These are phyloP conservation scores for Amanita thiersii DNA, from an alignment of 768 basidiomycete species.

Conservation along the genomic window DNA sequence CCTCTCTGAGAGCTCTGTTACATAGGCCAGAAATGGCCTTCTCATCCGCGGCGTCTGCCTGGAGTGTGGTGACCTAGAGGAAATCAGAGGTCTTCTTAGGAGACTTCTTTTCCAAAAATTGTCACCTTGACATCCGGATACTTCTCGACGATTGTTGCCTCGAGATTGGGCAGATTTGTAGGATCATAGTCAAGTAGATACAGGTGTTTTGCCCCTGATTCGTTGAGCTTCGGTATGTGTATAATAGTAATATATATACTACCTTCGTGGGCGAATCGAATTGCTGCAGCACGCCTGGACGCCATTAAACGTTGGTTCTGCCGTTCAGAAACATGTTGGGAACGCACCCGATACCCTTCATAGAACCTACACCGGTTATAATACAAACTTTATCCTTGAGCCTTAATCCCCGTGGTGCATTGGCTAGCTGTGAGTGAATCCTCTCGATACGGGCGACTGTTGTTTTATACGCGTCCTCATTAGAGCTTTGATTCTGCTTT, in stretches of 20 bases:
- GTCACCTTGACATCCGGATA: constrained; percentile 78
- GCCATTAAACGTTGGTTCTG: constrained; percentile 4
- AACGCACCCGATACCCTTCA: constrained; percentile 82
- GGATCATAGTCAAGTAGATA: constrained; percentile 68
- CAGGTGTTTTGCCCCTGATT: constrained; percentile 63
- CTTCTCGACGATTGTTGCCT: constrained; percentile 51
- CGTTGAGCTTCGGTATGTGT: constrained; percentile 6
- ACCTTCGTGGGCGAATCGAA: constrained; percentile 81
- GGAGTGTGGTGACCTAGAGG: constrained; percentile 60
- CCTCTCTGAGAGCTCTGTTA: constrained; percentile 64
- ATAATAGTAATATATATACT: constrained; percentile 4
- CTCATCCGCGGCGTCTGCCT: constrained; percentile 83
- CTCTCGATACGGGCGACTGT: constrained; percentile 60
- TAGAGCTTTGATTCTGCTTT: constrained; percentile 15
- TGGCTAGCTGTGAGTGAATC: constrained; percentile 60
- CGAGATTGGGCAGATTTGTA: constrained; percentile 62
- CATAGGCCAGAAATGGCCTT: constrained; percentile 59
- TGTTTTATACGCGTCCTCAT: constrained; percentile 48
- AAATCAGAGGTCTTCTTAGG: neutral
- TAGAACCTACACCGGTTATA: constrained; percentile 81
- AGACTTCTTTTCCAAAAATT: constrained; percentile 2
- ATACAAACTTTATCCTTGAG: constrained; percentile 77
- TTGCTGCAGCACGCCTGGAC: constrained; percentile 58
- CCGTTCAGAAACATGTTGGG: constrained; percentile 5
- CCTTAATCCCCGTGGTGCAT: constrained; percentile 41